These are phyloP conservation scores for Xylaria sp. DNA, from an alignment of 2,329 filamentous ascomycete species.

Conservation along the genomic window DNA sequence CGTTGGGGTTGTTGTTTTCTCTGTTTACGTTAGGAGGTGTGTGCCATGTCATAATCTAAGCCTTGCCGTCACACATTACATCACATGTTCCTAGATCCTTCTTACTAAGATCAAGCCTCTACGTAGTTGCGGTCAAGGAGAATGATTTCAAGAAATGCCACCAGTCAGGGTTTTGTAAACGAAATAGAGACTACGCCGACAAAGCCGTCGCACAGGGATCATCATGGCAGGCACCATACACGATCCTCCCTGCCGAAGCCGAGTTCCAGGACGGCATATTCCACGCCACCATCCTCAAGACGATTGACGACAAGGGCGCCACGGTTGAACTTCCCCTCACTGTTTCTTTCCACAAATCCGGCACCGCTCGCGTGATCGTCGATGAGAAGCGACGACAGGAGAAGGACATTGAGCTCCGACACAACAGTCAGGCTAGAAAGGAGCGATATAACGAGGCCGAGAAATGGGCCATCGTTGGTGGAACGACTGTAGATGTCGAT, in stretches of 20 bases:
- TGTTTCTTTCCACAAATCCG: conserved; percentile 89
- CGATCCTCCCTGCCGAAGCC: conserved; percentile 76
- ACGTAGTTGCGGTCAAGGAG: conserved; percentile 84
- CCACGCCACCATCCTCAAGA: conserved; percentile 84
- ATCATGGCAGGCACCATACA: conserved; percentile 84
- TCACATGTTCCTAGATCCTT: not conserved
- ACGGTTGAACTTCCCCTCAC: conserved; percentile 84
- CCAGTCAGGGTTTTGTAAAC: conserved; percentile 96
- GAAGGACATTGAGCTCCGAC: conserved; percentile 86
- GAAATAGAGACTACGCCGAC: conserved; percentile 91
- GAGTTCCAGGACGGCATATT: conserved; percentile 83
- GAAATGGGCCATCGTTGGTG: conserved; percentile 87
- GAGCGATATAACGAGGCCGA: conserved; percentile 94
- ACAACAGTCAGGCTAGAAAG: conserved; percentile 85
- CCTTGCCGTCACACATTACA: not conserved
- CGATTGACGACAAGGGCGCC: conserved; percentile 71
- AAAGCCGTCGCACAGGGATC: conserved; percentile 71
- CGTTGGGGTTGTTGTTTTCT: conserved; percentile 68
- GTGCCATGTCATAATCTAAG: conserved; percentile 42
- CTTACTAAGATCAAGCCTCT: conserved; percentile 29
- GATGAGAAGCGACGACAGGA: conserved; percentile 93
- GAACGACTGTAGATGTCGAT: conserved; percentile 75
- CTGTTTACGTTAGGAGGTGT: conserved; percentile 74
- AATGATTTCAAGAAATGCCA: conserved; percentile 97
- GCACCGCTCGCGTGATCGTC: conserved; percentile 85